These are phyloP conservation scores for Typha latifolia DNA, from an alignment of 176 grass and related monocot genomes.

Conservation along the genomic window DNA sequence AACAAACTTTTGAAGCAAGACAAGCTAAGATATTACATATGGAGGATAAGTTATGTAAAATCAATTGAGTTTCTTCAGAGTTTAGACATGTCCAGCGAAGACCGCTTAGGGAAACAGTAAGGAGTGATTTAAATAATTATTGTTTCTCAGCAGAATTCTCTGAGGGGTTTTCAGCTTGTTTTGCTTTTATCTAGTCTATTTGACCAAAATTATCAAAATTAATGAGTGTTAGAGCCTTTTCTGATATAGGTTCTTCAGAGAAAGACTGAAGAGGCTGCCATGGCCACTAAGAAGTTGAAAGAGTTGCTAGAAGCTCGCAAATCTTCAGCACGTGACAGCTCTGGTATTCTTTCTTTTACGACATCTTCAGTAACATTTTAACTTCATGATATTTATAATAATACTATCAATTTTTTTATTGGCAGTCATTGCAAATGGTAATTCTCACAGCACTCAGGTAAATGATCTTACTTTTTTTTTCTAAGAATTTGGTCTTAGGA, in stretches of 20 bases:
- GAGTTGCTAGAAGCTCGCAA: slow-evolving; percentile 97
- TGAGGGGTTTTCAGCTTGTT: not conserved
- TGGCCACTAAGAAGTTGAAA: slow-evolving; percentile 96
- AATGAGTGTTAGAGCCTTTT: slow-evolving; percentile 5
- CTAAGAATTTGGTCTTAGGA: not conserved
- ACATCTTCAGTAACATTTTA: not conserved
- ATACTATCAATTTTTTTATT: slow-evolving; percentile 15
- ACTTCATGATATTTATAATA: not conserved
- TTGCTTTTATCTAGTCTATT: not conserved
- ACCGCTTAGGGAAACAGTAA: no score
- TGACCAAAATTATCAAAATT: not conserved
- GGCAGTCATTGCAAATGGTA: slow-evolving; percentile 54
- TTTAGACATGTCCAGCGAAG: no score
- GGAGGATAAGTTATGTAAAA: no score
- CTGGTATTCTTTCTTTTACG: slow-evolving; percentile 33
- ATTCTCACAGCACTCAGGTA: slow-evolving; percentile 68
- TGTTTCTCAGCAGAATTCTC: no score
- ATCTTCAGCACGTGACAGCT: slow-evolving; percentile 59
- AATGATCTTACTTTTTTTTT: slow-evolving; percentile 17
- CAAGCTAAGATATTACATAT: no score
- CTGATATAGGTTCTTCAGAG: slow-evolving; percentile 76
- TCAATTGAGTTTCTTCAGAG: no score
- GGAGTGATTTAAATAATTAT: no score
- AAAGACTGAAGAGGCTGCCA: slow-evolving; percentile 96
- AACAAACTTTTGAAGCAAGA: no score